Conservation (phyloP, 2,329 filamentous ascomycete species). For the Tympanopsis confertula region DNA sequence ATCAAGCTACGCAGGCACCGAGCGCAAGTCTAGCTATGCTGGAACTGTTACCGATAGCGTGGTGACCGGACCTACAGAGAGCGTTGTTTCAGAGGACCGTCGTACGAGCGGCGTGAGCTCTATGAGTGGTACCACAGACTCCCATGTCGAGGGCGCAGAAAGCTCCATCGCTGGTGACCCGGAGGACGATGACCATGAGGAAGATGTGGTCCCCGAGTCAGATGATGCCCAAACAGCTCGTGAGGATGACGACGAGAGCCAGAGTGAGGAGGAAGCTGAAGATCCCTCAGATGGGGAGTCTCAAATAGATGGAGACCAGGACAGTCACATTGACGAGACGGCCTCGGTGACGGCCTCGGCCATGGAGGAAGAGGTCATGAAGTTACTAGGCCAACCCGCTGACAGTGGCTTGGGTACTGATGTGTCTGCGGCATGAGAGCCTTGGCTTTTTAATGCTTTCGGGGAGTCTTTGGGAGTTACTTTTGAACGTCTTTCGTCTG, state of each 20-base stretch:
- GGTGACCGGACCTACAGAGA: not conserved
- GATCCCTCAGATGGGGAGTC: not conserved
- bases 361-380: not conserved
- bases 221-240: not conserved
- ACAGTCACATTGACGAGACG: no score
- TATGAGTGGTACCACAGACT: not conserved
- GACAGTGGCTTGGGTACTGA: not conserved
- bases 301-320: no score
- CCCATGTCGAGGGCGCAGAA: no score
- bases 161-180: not conserved
- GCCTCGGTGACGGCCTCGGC: not conserved
- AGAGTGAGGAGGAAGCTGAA: not conserved
- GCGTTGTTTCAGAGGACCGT: not conserved
- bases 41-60: not conserved
- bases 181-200: not conserved
- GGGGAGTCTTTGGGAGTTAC: no score
- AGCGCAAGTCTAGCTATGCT: not conserved
- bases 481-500: not conserved
- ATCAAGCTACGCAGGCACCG: not conserved
- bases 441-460: no score
- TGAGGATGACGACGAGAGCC: not conserved
- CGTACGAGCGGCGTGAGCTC: not conserved
- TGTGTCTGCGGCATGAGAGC: no score
- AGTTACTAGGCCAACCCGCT: not conserved
- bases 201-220: not conserved